Conservation (phyloP, 768 basidiomycete genomes). For the Lactifluus rugatus region DNA sequence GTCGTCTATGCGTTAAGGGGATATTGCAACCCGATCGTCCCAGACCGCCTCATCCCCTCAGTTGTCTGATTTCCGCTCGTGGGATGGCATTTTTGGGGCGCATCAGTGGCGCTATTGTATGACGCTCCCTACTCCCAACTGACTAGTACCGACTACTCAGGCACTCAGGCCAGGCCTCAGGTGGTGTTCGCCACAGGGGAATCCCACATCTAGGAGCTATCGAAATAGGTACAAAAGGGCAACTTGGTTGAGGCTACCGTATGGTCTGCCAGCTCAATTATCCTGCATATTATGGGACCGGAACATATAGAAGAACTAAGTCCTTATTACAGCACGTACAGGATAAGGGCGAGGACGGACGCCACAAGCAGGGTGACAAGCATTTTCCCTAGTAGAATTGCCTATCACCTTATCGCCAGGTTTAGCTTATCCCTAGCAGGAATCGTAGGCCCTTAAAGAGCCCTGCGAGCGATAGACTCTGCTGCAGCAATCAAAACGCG, state of each 20-base stretch:
- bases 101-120: slow-evolving; percentile 2
- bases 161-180: neutral
- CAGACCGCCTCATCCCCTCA: neutral
- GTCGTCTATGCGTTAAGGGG: neutral
- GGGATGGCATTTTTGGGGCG: neutral
- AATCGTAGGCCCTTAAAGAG: neutral
- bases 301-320: neutral
- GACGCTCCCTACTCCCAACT: too few species aligned
- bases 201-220: too few species aligned
- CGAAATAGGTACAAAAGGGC: too few species aligned
- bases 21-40: neutral
- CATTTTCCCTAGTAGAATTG: neutral
- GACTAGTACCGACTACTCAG: too few species aligned
- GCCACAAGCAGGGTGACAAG: neutral
- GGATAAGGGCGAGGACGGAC: neutral
- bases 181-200: neutral
- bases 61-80: neutral
- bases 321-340: too few species aligned
- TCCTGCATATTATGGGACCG: neutral
- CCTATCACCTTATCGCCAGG: neutral
- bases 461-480: neutral
- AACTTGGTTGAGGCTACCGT: neutral
- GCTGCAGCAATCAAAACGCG: too few species aligned
- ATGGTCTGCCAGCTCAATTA: neutral
- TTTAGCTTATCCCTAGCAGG: neutral